Evolutionary conservation across 73 alveolate species (phyloP).

Genomic region (Paramecium sexaurelia): DNA sequence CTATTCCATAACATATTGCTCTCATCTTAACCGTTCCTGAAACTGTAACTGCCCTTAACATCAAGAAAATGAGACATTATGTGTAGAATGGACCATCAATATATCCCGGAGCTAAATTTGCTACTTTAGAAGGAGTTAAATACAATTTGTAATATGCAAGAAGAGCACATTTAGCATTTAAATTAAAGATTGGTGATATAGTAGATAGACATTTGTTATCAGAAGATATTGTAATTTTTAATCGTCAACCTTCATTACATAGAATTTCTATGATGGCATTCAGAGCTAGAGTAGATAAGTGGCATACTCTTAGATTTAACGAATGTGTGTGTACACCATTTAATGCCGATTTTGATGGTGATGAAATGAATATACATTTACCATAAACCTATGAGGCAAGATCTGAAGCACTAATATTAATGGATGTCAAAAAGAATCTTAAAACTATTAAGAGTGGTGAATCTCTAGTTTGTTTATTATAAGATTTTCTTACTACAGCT

Average conservation of each 20-base stretch:
- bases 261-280: constrained; percentile 98
- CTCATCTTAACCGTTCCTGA: constrained; percentile 97
- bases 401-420: constrained; percentile 93
- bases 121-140: constrained; percentile 69
- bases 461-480: constrained; percentile 82
- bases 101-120: constrained; percentile 98
- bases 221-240: constrained; percentile 98
- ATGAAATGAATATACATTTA: constrained; percentile 99
- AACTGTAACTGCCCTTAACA: constrained; percentile 87
- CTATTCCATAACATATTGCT: constrained; percentile 98
- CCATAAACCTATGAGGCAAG: constrained; percentile 99
- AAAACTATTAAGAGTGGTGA: constrained; percentile 97
- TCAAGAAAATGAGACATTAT: constrained; percentile 81
- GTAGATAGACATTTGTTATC: constrained; percentile 97
- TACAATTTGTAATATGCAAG: constrained; percentile 74
- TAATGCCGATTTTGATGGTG: constrained; percentile 99
- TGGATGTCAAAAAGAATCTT: constrained; percentile 92
- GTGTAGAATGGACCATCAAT: constrained; percentile 92
- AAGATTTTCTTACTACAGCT: constrained; percentile 97
- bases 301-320: constrained; percentile 98
- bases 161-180: constrained; percentile 84
- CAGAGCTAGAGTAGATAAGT: constrained; percentile 96
- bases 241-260: constrained; percentile 99
- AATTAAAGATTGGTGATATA: constrained; percentile 93
- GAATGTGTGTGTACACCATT: constrained; percentile 99